Evolutionary conservation across 768 basidiomycete genomes (phyloP).

Genomic region (Pleurotus sapidus): DNA sequence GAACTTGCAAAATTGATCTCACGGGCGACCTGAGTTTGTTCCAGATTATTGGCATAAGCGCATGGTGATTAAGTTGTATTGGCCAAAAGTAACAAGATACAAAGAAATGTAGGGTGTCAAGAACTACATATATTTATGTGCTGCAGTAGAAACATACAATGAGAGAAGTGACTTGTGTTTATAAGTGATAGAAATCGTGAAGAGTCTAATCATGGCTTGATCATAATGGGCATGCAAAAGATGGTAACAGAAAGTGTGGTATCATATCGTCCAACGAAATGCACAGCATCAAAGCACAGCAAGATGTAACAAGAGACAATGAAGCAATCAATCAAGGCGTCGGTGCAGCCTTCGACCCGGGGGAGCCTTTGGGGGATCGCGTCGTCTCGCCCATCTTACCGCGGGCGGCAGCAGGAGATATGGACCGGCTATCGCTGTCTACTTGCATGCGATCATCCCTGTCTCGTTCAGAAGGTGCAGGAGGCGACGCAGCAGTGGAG

Average conservation of each 20-base stretch:
- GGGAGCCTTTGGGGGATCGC: slow-evolving; percentile 2
- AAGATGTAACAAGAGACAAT: no score
- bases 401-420: slow-evolving; percentile 39
- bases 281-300: background rate
- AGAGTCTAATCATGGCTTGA: no score
- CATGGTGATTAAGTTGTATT: background rate
- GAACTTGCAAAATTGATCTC: no score
- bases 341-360: background rate
- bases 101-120: background rate
- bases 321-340: background rate
- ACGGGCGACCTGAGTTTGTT: no score
- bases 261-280: background rate
- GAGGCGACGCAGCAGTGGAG: slow-evolving; percentile 54
- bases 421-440: slow-evolving; percentile 42
- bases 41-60: no score
- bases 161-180: background rate
- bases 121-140: background rate
- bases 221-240: background rate
- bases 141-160: slow-evolving; percentile 1
- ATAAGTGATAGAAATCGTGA: slow-evolving; percentile 1
- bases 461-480: slow-evolving; percentile 31
- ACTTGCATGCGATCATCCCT: slow-evolving; percentile 56
- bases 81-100: background rate
- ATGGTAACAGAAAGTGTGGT: background rate
- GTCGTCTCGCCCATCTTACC: slow-evolving; percentile 9